phyloP scores from a whole-genome alignment of 1,284 basidiomycete species.

The Melampsora americana region DNA sequence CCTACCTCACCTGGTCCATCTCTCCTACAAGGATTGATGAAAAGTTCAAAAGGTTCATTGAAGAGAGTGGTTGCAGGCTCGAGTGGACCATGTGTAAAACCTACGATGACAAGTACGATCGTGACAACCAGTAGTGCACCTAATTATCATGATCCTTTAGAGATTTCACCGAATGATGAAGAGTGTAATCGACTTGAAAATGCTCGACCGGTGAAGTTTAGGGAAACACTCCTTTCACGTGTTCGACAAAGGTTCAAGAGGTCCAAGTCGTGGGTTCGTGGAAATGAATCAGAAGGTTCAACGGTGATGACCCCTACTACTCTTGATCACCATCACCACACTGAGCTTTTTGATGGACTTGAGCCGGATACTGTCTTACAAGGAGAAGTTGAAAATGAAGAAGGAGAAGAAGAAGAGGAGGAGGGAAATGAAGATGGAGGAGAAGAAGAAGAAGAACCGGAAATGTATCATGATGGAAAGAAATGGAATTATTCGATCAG shows the following conservation, averaged over 20 bases:
- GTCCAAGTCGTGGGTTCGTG: slow-evolving; percentile 10
- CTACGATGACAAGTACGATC: background rate
- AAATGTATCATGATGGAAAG: slow-evolving; percentile 36
- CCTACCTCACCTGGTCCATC: slow-evolving; percentile 34
- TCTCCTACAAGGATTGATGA: slow-evolving; percentile 8
- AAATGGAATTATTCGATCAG: slow-evolving; percentile 13
- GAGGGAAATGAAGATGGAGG: background rate
- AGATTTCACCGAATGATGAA: too few species aligned
- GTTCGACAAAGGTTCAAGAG: background rate
- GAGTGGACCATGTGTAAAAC: background rate
- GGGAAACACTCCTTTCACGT: background rate
- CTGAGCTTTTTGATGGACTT: background rate
- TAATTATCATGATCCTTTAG: too few species aligned
- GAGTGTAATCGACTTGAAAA: background rate
- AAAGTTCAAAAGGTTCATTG: slow-evolving; percentile 7
- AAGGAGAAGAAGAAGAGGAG: background rate
- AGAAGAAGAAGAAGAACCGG: slow-evolving; percentile 4
- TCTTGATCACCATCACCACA: background rate
- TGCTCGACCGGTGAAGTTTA: slow-evolving; percentile 23
- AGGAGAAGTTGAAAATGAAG: slow-evolving; percentile 20
- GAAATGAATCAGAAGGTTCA: background rate
- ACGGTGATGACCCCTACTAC: too few species aligned
- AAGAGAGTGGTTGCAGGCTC: background rate
- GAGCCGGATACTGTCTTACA: slow-evolving; percentile 9
- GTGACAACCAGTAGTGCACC: too few species aligned